Base-by-base conservation (phyloP, 2,329 filamentous ascomycete species). In the Penicillium frequentans region DNA sequence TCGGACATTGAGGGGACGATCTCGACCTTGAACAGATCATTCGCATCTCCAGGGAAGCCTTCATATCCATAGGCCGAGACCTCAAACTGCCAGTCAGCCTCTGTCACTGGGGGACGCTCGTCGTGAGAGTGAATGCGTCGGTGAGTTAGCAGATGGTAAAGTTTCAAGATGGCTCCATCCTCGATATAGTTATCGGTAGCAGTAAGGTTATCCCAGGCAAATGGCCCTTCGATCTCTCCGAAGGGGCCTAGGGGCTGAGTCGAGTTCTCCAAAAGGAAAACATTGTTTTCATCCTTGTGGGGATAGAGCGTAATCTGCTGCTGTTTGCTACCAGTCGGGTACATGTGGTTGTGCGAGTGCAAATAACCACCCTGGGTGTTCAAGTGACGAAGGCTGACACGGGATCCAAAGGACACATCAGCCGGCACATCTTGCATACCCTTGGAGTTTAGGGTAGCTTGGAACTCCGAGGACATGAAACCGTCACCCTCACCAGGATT, bases 401-500 rank as follows among this genome's bases (percentile, higher is more conserved):
- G 86, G 73, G 92, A 96, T 58, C 95, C 95, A 69, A 95, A 89
- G 27, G 90, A 88, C 57, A 99, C 89, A 77, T 99, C 93, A 29
- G 90, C 95, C 2, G 95, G 89, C 5, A 96, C 92, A 75, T 96
- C 92, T 72, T 91, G 88, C 95, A 99, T 99, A 52, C 86, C 88
- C 82, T 98, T 99, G 69, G 87, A 93, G 79, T 98, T 99, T 64
- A 99, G 82, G 2, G 95, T 98, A 31, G 95, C 90, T 79, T 99
- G 95, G 81, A 99, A 99, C 73, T 99, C 95, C 54, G 93, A 96
- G 72, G 93, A 97, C 95, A 99, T 99, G 82, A 99, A 99, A 54
- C 95, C 95, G 75, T 99, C 95, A 54, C 95, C 95, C 52, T 99
- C 95, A 58, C 95, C 95, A 27, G 95, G 95, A 78, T 99, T 99